These are phyloP conservation scores for Lophiostoma macrostomum DNA, from an alignment of 495 filamentous ascomycete species.

Conservation along the genomic window DNA sequence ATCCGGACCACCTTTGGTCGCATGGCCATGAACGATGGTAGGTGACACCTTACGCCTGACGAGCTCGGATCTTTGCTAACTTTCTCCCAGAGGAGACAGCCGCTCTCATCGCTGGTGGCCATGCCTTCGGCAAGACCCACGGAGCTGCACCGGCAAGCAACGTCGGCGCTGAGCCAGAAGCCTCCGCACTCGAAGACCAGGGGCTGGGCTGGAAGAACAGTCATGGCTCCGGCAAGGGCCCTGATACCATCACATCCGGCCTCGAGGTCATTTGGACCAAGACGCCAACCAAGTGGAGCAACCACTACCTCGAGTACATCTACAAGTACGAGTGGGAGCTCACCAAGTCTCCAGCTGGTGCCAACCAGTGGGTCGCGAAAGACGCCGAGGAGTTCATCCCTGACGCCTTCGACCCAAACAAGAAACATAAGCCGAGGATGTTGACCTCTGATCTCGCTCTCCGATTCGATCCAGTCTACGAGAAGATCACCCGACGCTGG, in stretches of 20 bases:
- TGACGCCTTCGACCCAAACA: constrained; percentile 60
- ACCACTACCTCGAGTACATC: constrained; percentile 65
- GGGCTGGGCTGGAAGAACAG: constrained; percentile 66
- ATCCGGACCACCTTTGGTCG: constrained; percentile 68
- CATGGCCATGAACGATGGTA: constrained; percentile 78
- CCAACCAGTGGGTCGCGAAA: constrained; percentile 72
- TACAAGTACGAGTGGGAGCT: constrained; percentile 76
- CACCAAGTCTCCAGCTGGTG: constrained; percentile 68
- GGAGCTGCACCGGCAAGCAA: constrained; percentile 59
- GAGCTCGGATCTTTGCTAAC: no score
- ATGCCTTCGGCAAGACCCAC: constrained; percentile 74
- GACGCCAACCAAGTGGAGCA: constrained; percentile 66
- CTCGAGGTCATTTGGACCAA: constrained; percentile 73
- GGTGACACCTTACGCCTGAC: no score
- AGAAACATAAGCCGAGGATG: constrained; percentile 67
- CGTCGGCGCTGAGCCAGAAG: constrained; percentile 63
- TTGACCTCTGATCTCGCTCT: constrained; percentile 69
- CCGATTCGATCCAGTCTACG: constrained; percentile 64
- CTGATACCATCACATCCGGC: constrained; percentile 67
- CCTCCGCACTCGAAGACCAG: constrained; percentile 57
- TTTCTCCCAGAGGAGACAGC: constrained; percentile 77
- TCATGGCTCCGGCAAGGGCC: constrained; percentile 57
- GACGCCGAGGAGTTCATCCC: constrained; percentile 60
- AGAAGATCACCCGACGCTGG: constrained; percentile 69
- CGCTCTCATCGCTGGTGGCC: constrained; percentile 70